Percentiles rank a stretch among this genome's conserved stretches.
Evolutionary conservation across 1,139 yeast genomes (phyloP).

Genomic region (Scheffersomyces parashehatae): DNA sequence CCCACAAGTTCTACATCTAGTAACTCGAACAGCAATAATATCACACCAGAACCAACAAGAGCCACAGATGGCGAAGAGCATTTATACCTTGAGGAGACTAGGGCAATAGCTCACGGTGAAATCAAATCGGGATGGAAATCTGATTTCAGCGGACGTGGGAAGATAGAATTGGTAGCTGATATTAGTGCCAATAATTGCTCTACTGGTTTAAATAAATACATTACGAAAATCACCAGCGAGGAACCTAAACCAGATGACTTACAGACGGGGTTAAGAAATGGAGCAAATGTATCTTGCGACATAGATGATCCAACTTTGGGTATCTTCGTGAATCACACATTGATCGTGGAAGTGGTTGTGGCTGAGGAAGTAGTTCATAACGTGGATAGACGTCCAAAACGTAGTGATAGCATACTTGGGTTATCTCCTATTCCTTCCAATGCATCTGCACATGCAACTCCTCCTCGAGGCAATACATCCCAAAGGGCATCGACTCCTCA

Average conservation of each 20-base stretch:
- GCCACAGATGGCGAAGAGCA: slow-evolving; percentile 24
- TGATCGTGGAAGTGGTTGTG: slow-evolving; percentile 85
- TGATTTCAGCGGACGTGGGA: slow-evolving; percentile 75
- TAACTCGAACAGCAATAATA: not conserved
- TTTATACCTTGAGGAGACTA: slow-evolving; percentile 66
- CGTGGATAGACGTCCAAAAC: slow-evolving; percentile 13
- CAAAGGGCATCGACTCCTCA: too few species aligned
- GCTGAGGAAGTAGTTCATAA: slow-evolving; percentile 77
- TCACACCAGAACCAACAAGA: not conserved
- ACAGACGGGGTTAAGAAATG: slow-evolving; percentile 33
- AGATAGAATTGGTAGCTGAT: slow-evolving; percentile 73
- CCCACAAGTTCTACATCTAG: too few species aligned
- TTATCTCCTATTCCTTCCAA: slow-evolving; percentile 19
- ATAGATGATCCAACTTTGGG: slow-evolving; percentile 82
- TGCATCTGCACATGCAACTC: slow-evolving; percentile 4
- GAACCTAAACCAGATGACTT: slow-evolving; percentile 26
- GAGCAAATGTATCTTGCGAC: slow-evolving; percentile 74
- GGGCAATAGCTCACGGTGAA: slow-evolving; percentile 77
- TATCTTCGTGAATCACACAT: slow-evolving; percentile 67
- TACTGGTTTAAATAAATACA: slow-evolving; percentile 51
- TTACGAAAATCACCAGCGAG: slow-evolving; percentile 27
- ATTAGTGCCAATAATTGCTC: slow-evolving; percentile 57
- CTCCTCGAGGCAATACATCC: not conserved
- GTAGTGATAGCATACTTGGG: slow-evolving; percentile 8
- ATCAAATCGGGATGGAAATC: slow-evolving; percentile 92